Evolutionary conservation across 2,329 filamentous ascomycete species (phyloP).

Genomic region (Grosmannia penicillata): DNA sequence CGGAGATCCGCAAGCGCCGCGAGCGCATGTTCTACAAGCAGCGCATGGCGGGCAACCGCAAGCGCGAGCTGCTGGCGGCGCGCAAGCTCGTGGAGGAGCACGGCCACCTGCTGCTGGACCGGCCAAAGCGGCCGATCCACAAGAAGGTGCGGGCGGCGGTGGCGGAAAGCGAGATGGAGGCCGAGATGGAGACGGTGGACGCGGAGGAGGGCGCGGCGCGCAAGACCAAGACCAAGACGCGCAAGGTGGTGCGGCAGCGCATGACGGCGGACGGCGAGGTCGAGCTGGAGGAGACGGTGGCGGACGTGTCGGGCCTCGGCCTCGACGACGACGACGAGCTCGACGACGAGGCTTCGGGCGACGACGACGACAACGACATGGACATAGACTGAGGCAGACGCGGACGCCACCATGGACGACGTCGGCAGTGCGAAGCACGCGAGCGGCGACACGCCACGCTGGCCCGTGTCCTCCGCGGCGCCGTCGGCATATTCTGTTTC

Average conservation of each 20-base stretch:
- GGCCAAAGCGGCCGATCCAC: constrained; percentile 8
- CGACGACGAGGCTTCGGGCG: constrained; percentile 22
- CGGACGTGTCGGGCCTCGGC: constrained; percentile 9
- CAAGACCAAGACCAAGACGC: constrained; percentile 12
- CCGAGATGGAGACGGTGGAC: constrained; percentile 14
- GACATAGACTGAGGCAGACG: constrained; percentile 20
- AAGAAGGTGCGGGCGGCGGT: constrained; percentile 28
- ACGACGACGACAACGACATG: constrained; percentile 17
- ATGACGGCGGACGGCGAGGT: constrained; percentile 21
- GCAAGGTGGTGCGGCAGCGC: constrained; percentile 21
- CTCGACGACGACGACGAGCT: constrained; percentile 12
- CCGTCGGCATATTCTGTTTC: too few relatives aligned
- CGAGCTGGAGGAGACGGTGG: constrained; percentile 18
- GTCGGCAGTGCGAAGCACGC: too few relatives aligned
- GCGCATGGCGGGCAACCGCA: constrained; percentile 82
- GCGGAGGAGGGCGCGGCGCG: constrained; percentile 15
- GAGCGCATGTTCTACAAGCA: constrained; percentile 91
- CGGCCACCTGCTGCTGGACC: constrained; percentile 69
- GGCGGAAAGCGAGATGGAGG: constrained; percentile 2
- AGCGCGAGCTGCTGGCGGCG: constrained; percentile 63
- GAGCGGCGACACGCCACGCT: too few relatives aligned
- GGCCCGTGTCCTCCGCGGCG: too few relatives aligned
- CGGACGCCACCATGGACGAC: too few relatives aligned
- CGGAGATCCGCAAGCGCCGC: constrained; percentile 68
- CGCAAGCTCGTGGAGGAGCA: constrained; percentile 83